Percentiles rank a stretch among this genome's conserved stretches.
These are phyloP conservation scores for Allium fistulosum DNA, from an alignment of 106 monocot species.

Conservation along the genomic window DNA sequence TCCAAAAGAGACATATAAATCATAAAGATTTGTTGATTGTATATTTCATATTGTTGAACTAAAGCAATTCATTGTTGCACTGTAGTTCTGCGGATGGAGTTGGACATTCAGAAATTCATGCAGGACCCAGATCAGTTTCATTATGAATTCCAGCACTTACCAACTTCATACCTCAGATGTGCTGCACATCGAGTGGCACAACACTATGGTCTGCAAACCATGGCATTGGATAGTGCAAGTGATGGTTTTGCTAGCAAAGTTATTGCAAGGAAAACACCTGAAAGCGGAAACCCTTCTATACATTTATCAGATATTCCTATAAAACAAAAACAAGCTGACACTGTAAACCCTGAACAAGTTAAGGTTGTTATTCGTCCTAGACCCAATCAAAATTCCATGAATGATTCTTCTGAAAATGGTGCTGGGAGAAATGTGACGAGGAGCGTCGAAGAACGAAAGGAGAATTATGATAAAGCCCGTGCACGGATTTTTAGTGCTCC, in stretches of 20 bases:
- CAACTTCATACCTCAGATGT: slow-evolving; percentile 84
- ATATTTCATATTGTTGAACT: no score
- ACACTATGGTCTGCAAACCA: slow-evolving; percentile 81
- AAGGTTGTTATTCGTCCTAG: slow-evolving; percentile 69
- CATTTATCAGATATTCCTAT: slow-evolving; percentile 61
- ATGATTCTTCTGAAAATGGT: slow-evolving; percentile 14
- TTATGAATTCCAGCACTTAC: slow-evolving; percentile 85
- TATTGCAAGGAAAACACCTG: slow-evolving; percentile 64
- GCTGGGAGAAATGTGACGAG: slow-evolving; percentile 19
- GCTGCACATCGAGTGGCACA: slow-evolving; percentile 96
- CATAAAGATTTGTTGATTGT: no score
- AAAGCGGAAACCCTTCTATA: slow-evolving; percentile 45
- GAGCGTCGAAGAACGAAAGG: slow-evolving; percentile 77
- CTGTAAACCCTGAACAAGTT: slow-evolving; percentile 28
- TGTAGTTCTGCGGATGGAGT: slow-evolving; percentile 89
- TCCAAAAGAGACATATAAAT: no score
- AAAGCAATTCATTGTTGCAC: not conserved
- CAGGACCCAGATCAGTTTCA: slow-evolving; percentile 54
- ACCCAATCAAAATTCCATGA: slow-evolving; percentile 19
- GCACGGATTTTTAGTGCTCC: slow-evolving; percentile 65
- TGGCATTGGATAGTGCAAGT: slow-evolving; percentile 34
- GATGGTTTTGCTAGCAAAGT: slow-evolving; percentile 50
- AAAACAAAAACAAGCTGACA: slow-evolving; percentile 52
- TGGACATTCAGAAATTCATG: slow-evolving; percentile 88
- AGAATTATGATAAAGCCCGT: slow-evolving; percentile 75